Evolutionary conservation across 2,329 filamentous ascomycete genomes (phyloP).

Genomic region (Ophiostoma australiae): DNA sequence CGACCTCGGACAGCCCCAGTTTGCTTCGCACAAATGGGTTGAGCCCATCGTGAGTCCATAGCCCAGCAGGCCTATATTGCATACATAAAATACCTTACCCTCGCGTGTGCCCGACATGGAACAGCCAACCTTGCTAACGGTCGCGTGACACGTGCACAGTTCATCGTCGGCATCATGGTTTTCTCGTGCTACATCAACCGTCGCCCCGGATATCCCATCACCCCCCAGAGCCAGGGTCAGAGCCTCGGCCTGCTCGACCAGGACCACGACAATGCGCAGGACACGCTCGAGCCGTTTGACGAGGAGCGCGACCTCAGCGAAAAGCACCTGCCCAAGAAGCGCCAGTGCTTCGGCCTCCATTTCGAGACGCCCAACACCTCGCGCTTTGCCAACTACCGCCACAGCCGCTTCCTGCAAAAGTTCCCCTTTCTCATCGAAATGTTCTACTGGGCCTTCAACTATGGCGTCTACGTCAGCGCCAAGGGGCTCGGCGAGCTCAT

Average conservation of each 20-base stretch:
- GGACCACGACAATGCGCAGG: background rate
- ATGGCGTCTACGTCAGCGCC: background rate
- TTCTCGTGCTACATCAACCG: slow-evolving; percentile 14
- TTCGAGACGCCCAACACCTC: slow-evolving; percentile 10
- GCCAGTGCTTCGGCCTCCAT: background rate
- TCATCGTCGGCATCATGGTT: slow-evolving; percentile 10
- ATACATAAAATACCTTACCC: background rate
- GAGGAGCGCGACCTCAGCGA: slow-evolving; percentile 1
- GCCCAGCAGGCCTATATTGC: background rate
- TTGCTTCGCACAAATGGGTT: slow-evolving; percentile 9
- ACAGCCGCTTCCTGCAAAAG: slow-evolving; percentile 13
- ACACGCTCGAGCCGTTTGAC: background rate
- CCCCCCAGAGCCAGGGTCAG: background rate
- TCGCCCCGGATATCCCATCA: slow-evolving; percentile 1
- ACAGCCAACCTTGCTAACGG: background rate
- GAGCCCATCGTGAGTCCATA: slow-evolving; percentile 9
- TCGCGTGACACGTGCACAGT: background rate
- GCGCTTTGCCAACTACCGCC: slow-evolving; percentile 2
- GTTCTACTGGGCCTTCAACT: slow-evolving; percentile 15
- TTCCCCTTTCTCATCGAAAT: slow-evolving; percentile 11
- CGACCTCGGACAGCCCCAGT: slow-evolving; percentile 5
- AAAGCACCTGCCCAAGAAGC: slow-evolving; percentile 1
- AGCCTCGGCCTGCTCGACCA: slow-evolving; percentile 5
- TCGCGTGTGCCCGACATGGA: background rate
- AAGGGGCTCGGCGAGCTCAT: slow-evolving; percentile 10